Conservation (phyloP, 768 basidiomycete genomes). For the Rhodotorula babjevae region DNA sequence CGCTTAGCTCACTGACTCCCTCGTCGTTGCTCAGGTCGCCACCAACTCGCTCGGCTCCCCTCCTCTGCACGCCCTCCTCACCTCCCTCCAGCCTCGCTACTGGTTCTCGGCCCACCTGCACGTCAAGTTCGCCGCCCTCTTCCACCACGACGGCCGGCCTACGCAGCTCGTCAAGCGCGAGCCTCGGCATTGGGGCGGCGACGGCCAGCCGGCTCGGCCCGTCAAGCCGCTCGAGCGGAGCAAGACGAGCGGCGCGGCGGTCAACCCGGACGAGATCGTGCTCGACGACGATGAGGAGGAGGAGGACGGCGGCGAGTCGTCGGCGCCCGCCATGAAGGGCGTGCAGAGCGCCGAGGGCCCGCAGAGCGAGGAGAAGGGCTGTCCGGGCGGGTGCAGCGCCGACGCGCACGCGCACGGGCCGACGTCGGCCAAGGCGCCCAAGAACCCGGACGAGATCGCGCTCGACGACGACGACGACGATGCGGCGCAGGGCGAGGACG, state of each 20-base stretch:
- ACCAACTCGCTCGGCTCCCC: conserved; percentile 74
- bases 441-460: conserved; percentile 44
- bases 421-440: conserved; percentile 11
- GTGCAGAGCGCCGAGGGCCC: neutral
- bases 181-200: too few species aligned
- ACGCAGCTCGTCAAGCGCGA: conserved; percentile 23
- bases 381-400: conserved; percentile 53
- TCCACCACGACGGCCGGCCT: conserved; percentile 38
- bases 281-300: neutral
- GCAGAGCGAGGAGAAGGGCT: conserved; percentile 12
- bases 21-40: too few species aligned
- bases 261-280: conserved; percentile 4
- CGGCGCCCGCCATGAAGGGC: conserved; percentile 6
- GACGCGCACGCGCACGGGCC: conserved; percentile 45
- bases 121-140: conserved; percentile 69
- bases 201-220: neutral
- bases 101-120: conserved; percentile 95
- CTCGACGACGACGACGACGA: conserved; percentile 54
- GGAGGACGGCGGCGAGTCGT: neutral
- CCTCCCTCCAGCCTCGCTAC: conserved; percentile 67
- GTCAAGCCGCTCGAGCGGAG: neutral
- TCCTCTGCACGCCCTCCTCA: conserved; percentile 71
- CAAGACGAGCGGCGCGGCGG: too few species aligned
- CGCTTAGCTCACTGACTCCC: too few species aligned
- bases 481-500: conserved; percentile 48